Conservation (phyloP, 306 rosid genomes). For the Sindora glabra region DNA sequence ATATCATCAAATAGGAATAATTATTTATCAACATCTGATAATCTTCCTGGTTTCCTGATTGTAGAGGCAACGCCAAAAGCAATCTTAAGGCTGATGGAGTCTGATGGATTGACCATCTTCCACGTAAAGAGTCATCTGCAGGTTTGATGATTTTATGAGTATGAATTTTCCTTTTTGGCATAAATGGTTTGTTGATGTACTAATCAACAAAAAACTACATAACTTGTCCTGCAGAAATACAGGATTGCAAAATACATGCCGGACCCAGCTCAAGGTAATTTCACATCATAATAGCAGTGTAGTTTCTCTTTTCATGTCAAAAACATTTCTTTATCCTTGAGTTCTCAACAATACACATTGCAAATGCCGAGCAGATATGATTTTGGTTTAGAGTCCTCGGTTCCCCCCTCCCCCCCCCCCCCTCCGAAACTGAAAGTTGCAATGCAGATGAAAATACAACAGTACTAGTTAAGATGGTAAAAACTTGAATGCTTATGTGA, state of each 20-base stretch:
- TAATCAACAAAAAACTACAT: too few relatives aligned
- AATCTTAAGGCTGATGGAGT: slow-evolving; percentile 66
- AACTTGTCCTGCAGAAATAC: slow-evolving; percentile 57
- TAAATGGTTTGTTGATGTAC: too few relatives aligned
- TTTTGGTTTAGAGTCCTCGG: too few relatives aligned
- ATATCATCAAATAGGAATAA: background rate
- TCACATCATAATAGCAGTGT: too few relatives aligned
- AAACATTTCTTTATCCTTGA: slow-evolving; percentile 1
- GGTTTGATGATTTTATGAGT: slow-evolving; percentile 14
- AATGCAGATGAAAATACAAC: too few relatives aligned
- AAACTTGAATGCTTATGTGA: too few relatives aligned
- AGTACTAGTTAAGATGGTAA: too few relatives aligned
- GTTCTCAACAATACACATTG: too few relatives aligned
- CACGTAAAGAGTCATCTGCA: slow-evolving; percentile 92
- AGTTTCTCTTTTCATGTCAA: background rate
- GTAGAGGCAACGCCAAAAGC: slow-evolving; percentile 95
- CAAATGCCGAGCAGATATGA: background rate
- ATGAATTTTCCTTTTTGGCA: background rate
- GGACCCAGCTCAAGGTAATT: slow-evolving; percentile 55
- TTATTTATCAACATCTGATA: slow-evolving; percentile 4
- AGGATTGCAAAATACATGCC: slow-evolving; percentile 86
- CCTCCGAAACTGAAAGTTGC: too few relatives aligned
- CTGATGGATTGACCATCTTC: slow-evolving; percentile 72
- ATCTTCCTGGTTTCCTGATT: background rate
- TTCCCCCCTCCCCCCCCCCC: too few relatives aligned